These are phyloP conservation scores for Oxyria digyna DNA, from an alignment of 148 eudicot genomes.

Conservation along the genomic window DNA sequence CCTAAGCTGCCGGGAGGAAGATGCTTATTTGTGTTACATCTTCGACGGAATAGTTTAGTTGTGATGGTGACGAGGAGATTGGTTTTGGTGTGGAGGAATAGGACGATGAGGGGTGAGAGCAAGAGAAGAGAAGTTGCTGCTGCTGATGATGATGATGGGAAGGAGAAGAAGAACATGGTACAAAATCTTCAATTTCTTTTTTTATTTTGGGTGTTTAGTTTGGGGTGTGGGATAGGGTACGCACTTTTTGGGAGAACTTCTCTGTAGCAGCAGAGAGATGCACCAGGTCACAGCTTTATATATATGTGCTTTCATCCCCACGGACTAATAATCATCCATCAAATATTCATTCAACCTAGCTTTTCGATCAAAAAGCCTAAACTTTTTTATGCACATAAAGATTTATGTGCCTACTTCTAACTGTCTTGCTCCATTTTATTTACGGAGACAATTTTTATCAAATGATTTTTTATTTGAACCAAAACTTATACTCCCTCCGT, in stretches of 20 bases:
- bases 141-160: not conserved
- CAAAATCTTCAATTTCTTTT: not conserved
- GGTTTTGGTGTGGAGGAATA: not conserved
- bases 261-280: constrained; percentile 1
- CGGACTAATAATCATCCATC: no score
- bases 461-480: no score
- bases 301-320: not conserved
- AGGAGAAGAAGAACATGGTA: not conserved
- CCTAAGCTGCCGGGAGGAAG: constrained; percentile 60
- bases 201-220: not conserved
- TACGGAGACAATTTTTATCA: no score
- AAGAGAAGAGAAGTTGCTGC: not conserved
- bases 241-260: not conserved
- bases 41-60: not conserved
- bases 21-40: not conserved
- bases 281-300: not conserved
- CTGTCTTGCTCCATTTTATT: no score
- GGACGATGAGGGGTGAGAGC: not conserved
- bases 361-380: no score
- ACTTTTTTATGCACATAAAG: no score
- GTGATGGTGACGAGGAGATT: not conserved
- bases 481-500: no score
- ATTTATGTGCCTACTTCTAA: no score
- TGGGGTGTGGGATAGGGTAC: not conserved
- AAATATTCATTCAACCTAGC: no score